These are phyloP conservation scores for Xylaria flabelliformis DNA, from an alignment of 495 filamentous ascomycete genomes.

Conservation along the genomic window DNA sequence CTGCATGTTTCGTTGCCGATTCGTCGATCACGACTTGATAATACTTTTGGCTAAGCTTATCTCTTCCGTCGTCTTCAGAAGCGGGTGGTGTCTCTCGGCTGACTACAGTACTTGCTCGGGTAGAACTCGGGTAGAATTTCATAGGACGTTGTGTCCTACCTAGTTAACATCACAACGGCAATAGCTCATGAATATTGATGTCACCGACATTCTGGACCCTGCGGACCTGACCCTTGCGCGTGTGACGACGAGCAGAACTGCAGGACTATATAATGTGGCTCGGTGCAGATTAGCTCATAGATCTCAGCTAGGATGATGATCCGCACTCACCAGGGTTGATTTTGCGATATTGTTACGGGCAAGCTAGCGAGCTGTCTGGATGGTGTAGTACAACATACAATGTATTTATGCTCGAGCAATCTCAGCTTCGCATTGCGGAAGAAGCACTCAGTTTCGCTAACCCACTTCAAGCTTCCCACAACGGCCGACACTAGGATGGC, in stretches of 20 bases:
- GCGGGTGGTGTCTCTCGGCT: slow-evolving; percentile 10
- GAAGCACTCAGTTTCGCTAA: slow-evolving; percentile 17
- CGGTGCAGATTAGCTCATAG: slow-evolving; percentile 17
- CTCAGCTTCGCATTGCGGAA: slow-evolving; percentile 17
- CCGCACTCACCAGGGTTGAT: slow-evolving; percentile 14
- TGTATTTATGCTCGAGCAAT: slow-evolving; percentile 11
- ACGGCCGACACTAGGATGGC: slow-evolving; percentile 5
- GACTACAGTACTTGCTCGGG: not conserved
- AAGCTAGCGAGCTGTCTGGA: not conserved
- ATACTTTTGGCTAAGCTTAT: slow-evolving; percentile 9
- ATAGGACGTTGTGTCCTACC: not conserved
- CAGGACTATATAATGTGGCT: not conserved
- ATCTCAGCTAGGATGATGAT: slow-evolving; percentile 26
- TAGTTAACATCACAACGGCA: not conserved
- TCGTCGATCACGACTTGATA: slow-evolving; percentile 35
- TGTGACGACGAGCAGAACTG: slow-evolving; percentile 18
- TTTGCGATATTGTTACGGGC: not conserved
- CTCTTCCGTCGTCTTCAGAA: slow-evolving; percentile 13
- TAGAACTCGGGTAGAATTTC: not conserved
- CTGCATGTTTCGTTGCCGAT: slow-evolving; percentile 35
- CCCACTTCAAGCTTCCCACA: slow-evolving; percentile 10
- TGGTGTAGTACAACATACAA: not conserved
- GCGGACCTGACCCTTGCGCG: not conserved
- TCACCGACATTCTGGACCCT: slow-evolving; percentile 18
- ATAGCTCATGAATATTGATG: slow-evolving; percentile 7